Evolutionary conservation across 2,329 filamentous ascomycete species (phyloP), one percentile per base, ranked within the genome.

Genomic region (Septoria linicola): DNA sequence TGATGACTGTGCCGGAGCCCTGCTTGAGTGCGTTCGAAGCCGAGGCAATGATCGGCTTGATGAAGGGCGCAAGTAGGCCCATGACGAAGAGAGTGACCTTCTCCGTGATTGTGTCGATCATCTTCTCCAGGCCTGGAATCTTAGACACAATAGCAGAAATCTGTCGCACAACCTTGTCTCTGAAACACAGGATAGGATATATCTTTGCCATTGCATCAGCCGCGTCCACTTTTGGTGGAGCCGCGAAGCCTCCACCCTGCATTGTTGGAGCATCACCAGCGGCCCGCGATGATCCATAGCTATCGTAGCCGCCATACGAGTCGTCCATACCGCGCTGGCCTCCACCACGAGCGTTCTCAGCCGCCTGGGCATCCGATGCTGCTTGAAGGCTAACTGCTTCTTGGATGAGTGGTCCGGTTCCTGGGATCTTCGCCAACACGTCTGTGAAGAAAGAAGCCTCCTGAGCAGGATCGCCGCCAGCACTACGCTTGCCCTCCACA

Each of bases 101-200:
- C 73, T 99, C 93, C 49, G 87, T 89, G 63, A 99, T 95, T 63
- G 89, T 92, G 58, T 97, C 92, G 17, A 97, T 83, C n/a, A 96
- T 76, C 55, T 85, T 75, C 71, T 96, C 89, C 3, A 99, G 78
- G 0, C 92, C 92, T 0, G 93, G 93, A 32, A 99, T 87, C 74
- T 95, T 96, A 63, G 90, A 84, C 59, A 97, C 89, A 45, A 90
- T 86, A 32, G 83, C 81, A 65, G 84, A 89, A 69, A 99, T 90
- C 34, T 85, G 81, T 61, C 89, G 89, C 43, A 96, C 91, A 48
- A 99, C 90, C 65, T 87, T 93, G 75, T 99, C 93, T 53, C 92
- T 82, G 76, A 97, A 99, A 54, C 88, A 81, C 0, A 99, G 80
- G 54, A 99, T 96, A 1, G 93, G 93, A 65, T 97, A 97, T 59